Base-by-base conservation (phyloP, 2,329 filamentous ascomycete species). In the Pyricularia pennisetigena region DNA sequence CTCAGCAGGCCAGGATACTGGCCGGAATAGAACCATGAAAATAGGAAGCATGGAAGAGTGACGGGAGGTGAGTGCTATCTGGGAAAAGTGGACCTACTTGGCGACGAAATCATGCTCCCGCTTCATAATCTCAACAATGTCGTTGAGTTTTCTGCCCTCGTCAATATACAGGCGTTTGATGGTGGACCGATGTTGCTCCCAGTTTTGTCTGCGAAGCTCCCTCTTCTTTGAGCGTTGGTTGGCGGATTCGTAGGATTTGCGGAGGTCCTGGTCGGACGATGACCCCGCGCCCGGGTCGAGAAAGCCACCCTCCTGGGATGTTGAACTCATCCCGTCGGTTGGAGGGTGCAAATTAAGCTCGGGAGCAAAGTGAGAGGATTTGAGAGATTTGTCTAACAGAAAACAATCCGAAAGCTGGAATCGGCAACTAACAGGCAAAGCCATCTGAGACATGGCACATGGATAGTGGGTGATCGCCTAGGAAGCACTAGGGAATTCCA, bases 81-180 rank as follows among this genome's bases (percentile, higher is more conserved):
- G 35, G 14, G 14, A 49, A 54, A 54, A 54, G 41, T 54, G 41
- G 35, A 54, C 67, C 35, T 57, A 68, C 67, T 63, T 68, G 29
- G 59, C 67, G 16, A 29, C 41, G 9, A 68, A 68, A 29, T 57
- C 62, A 26, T 64, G 26, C 23, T 68, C 67, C 61, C 26, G 61
- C 61, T 23, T 29, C 67, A 68, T 64, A 20, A 68, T 32, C 9
- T 68, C 67, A 24, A 68, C 62, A 3, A 68, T 64, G 6, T 68
- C 67, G 2, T 32, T 57, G 3, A 68, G 61, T 29, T 64, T 64
- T 26, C n/a, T 64, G 35, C 57, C 62, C 61, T 68, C 67, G 8
- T 64, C 67, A 26, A 68, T 41, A 24, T 68, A 68, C 16, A 68
- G 35, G n/a, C 67, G 59, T 49, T 68, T 57, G 24, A 68, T 68